Base-by-base conservation (phyloP, 768 basidiomycete species). In the Fomitopsis pulvina region DNA sequence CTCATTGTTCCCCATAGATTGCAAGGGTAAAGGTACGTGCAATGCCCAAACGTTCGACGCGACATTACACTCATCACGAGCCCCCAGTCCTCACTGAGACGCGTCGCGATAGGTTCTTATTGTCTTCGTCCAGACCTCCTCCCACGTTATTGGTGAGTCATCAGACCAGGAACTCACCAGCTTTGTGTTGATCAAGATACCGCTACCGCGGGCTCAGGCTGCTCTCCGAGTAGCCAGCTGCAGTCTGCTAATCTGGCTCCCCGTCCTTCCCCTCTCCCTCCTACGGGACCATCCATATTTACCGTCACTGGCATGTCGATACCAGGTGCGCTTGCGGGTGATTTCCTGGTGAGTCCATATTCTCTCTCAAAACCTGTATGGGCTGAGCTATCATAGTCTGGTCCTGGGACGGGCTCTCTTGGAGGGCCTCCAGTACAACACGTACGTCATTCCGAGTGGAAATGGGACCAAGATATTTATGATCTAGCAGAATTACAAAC, bases 401-500 rank as follows among this genome's bases (percentile, higher is more conserved):
- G 57, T 38, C 52, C 57, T 30, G 57, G 55, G 39, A 54, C 54
- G 37, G 57, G 57, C 20, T 38, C 57, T 16, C 54, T 58, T 30
- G 57, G 57, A 38, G 57, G 57, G 9, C 54, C 57, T 5, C 57
- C 55, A 41, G 29, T 55, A n/a, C 52, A 52, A 12, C 57, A 56
- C 24, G 57, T 58, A 52, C 38, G 57, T 51, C 25, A 16, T 42
- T 6, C 18, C 14, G 34, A n/a, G n/a, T n/a, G n/a, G n/a, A n/a
- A n/a, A n/a, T n/a, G n/a, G n/a, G 16, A 16, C 26, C 14, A 8
- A 28, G 29, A 10, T 46, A n/a, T 28, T 25, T 10, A 16, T 43
- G 24, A 27, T 2, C 11, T 12, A 51, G 26, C 46, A 88, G 85
- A 61, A 70, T 41, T 83, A 74, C 64, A 82, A 81, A 58, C 66